phyloP scores from a whole-genome alignment of 2,329 filamentous ascomycete genomes.

The Ophiostoma montium region DNA sequence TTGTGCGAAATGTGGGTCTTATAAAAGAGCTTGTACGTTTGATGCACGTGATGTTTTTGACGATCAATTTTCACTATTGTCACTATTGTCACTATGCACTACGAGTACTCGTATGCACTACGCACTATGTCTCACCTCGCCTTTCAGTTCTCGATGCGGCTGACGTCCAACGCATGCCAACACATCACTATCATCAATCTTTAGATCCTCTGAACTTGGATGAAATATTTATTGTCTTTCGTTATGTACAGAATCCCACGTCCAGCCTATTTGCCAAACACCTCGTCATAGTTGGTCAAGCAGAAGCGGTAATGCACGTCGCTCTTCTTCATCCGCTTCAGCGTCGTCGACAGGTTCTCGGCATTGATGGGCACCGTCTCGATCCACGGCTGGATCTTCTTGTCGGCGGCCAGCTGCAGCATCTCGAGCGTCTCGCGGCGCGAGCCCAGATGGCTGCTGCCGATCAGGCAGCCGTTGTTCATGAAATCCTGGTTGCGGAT shows the following conservation, averaged over 20 bases:
- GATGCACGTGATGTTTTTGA: no score
- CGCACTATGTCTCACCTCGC: no score
- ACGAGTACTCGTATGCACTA: no score
- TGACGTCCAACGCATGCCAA: no score
- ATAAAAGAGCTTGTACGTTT: no score
- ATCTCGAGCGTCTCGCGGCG: conserved; percentile 57
- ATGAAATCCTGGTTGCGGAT: conserved; percentile 65
- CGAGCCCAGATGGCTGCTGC: conserved; percentile 56
- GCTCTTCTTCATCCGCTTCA: conserved; percentile 54
- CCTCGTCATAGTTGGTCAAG: conserved; percentile 55
- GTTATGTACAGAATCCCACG: not conserved
- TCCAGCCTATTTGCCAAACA: conserved; percentile 36
- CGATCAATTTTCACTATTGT: no score
- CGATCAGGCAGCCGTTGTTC: conserved; percentile 59
- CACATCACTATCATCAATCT: no score
- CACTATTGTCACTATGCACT: no score
- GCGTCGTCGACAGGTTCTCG: conserved; percentile 53
- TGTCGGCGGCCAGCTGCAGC: conserved; percentile 56
- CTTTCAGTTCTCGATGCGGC: no score
- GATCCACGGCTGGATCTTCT: conserved; percentile 56
- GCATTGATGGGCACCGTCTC: conserved; percentile 61
- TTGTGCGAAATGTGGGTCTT: no score
- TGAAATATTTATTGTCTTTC: not conserved
- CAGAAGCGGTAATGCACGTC: conserved; percentile 66
- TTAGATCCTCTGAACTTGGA: no score